Evolutionary conservation across 495 filamentous ascomycete species (phyloP), one percentile per base, ranked within the genome.

Genomic region (Neurospora sp.): DNA sequence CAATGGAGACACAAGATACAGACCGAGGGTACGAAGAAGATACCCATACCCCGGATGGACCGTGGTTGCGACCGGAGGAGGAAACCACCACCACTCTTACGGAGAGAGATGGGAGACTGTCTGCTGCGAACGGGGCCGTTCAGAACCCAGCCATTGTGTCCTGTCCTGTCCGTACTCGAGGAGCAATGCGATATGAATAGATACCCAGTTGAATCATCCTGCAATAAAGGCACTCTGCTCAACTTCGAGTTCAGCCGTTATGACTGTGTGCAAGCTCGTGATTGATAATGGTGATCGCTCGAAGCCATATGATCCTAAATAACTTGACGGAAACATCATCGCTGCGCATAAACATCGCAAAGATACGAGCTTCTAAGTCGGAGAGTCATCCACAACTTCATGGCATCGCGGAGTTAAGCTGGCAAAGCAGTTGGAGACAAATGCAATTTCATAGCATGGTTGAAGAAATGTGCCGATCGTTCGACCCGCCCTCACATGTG

Each of bases 401-500:
- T 10, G 8, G 42, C 8, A 45, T 19, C 38, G 31, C 34, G 28
- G 42, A 21, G 4, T 21, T 43, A 4, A 45, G 42, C 42, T 45
- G 42, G 7, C 19, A 45, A 45, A 9, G 42, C 42, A 45, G 19
- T 8, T 2, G 19, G 1, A 45, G 42, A 10, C 19, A 17, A 9
- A 28, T 15, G 15, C 36, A 45, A 74, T 7, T 28, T 21, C 38
- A 73, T 1, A 71, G 28, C 28, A 39, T 71, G 42, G 17, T 36
- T n/a, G 36, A 40, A 62, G 10, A 78, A 74, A 85, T 86, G 84
- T 86, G 81, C 84, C 85, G 76, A 82, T 79, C 81, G 79, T 86
- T 86, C 92, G 92, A 95, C 89, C 92, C 89, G 89, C 92, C 88
- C 88, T 87, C 88, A 94, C 92, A 94, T 81, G 84, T 87, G 82